Conservation (phyloP, 2,329 filamentous ascomycete species). For the Zarea fungicola region DNA sequence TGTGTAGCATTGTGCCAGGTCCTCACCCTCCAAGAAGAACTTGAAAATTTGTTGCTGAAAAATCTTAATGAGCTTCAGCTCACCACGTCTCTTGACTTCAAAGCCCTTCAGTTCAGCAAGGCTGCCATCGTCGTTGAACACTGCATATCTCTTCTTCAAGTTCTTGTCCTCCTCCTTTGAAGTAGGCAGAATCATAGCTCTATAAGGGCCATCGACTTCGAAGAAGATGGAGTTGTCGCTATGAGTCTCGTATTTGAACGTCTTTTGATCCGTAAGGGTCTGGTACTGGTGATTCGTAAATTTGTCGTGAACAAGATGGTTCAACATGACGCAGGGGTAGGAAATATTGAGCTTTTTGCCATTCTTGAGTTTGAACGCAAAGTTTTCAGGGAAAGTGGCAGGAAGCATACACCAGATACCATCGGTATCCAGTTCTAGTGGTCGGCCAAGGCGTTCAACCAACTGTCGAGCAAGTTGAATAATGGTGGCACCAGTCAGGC, state of each 20-base stretch:
- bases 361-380: constrained; percentile 86
- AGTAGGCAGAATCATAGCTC: constrained; percentile 92
- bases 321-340: constrained; percentile 98
- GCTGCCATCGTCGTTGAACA: constrained; percentile 97
- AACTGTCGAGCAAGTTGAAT: constrained; percentile 94
- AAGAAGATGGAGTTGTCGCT: constrained; percentile 99
- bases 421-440: constrained; percentile 92
- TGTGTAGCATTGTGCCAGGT: constrained; percentile 80
- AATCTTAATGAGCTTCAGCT: constrained; percentile 98
- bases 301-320: constrained; percentile 87
- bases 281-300: constrained; percentile 99
- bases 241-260: constrained; percentile 89
- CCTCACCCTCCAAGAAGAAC: constrained; percentile 91
- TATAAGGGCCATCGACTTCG: constrained; percentile 96
- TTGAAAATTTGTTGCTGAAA: constrained; percentile 99
- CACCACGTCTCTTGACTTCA: constrained; percentile 93
- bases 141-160: constrained; percentile 96
- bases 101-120: constrained; percentile 95
- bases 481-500: constrained; percentile 90
- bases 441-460: constrained; percentile 87
- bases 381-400: constrained; percentile 94
- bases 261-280: constrained; percentile 71
- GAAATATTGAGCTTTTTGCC: constrained; percentile 96
- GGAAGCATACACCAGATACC: constrained; percentile 99
- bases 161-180: constrained; percentile 99